phyloP scores from a whole-genome alignment of 441 rosid genomes.

The Iberis amara region DNA sequence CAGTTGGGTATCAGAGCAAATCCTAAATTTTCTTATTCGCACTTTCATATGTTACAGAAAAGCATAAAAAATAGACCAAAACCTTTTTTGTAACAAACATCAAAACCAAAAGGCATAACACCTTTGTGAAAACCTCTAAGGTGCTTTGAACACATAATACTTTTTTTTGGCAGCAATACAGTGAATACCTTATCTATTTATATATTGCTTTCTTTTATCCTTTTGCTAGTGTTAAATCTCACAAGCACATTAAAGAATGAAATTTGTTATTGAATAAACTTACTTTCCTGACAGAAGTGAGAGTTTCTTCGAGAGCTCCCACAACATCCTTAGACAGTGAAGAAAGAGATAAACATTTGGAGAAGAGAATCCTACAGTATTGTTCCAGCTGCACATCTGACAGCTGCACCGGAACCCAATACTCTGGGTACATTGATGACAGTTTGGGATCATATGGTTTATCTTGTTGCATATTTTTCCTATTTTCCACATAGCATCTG shows the following conservation, averaged over 20 bases:
- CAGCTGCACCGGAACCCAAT: slow-evolving; percentile 85
- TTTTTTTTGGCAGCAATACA: slow-evolving; percentile 7
- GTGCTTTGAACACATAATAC: slow-evolving; percentile 4
- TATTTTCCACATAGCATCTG: slow-evolving; percentile 29
- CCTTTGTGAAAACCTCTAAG: slow-evolving; percentile 7
- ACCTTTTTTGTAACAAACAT: slow-evolving; percentile 7
- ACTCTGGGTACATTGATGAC: slow-evolving; percentile 62
- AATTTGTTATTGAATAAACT: slow-evolving; percentile 8
- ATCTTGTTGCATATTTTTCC: slow-evolving; percentile 23
- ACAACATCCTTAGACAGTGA: slow-evolving; percentile 55
- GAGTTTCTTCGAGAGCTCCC: slow-evolving; percentile 59
- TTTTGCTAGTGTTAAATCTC: neutral
- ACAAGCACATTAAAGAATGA: slow-evolving; percentile 2
- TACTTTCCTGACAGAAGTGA: slow-evolving; percentile 67
- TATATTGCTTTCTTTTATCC: slow-evolving; percentile 1
- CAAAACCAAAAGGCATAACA: slow-evolving; percentile 1
- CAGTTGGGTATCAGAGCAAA: slow-evolving; percentile 17
- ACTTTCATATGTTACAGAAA: slow-evolving; percentile 1
- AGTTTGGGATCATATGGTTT: slow-evolving; percentile 37
- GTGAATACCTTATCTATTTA: slow-evolving; percentile 9
- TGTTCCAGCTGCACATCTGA: slow-evolving; percentile 85
- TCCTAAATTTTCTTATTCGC: slow-evolving; percentile 23
- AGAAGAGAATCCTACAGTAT: slow-evolving; percentile 69
- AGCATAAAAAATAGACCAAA: slow-evolving; percentile 17
- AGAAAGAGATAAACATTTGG: slow-evolving; percentile 50